Evolutionary conservation across 805 yeast genomes (phyloP).

Genomic region (Candida namnaoensis): DNA sequence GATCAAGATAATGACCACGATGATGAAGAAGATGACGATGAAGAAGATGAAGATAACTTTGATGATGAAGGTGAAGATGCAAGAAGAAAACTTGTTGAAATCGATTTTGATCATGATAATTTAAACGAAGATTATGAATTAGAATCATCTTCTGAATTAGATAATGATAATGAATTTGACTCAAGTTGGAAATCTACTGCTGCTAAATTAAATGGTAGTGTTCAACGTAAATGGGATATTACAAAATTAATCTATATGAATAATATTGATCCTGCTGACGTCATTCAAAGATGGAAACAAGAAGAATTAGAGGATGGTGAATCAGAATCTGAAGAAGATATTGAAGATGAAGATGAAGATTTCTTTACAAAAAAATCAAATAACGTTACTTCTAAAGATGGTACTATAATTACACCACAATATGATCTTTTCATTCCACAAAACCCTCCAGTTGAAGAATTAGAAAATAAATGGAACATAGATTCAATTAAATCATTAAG

Average conservation of each 20-base stretch:
- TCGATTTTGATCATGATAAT: slow-evolving; percentile 33
- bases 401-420: slow-evolving; percentile 12
- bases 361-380: slow-evolving; percentile 45
- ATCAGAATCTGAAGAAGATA: slow-evolving; percentile 28
- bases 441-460: slow-evolving; percentile 31
- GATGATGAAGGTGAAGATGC: slow-evolving; percentile 31
- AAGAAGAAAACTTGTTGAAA: slow-evolving; percentile 34
- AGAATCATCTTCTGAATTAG: slow-evolving; percentile 47
- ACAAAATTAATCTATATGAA: slow-evolving; percentile 74
- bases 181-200: slow-evolving; percentile 41
- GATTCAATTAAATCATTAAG: slow-evolving; percentile 33
- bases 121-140: slow-evolving; percentile 26
- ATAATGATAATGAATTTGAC: slow-evolving; percentile 27
- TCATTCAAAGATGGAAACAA: slow-evolving; percentile 60
- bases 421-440: slow-evolving; percentile 29
- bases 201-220: slow-evolving; percentile 44
- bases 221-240: slow-evolving; percentile 63
- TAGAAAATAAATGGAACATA: slow-evolving; percentile 37
- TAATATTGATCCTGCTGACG: slow-evolving; percentile 68
- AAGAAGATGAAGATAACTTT: slow-evolving; percentile 24
- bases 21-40: slow-evolving; percentile 35
- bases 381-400: slow-evolving; percentile 7
- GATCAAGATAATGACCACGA: slow-evolving; percentile 35
- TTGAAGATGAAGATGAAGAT: slow-evolving; percentile 35
- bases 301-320: slow-evolving; percentile 37